These are phyloP conservation scores for Monosporascus sp. DNA, from an alignment of 2,329 filamentous ascomycete species.

Conservation along the genomic window DNA sequence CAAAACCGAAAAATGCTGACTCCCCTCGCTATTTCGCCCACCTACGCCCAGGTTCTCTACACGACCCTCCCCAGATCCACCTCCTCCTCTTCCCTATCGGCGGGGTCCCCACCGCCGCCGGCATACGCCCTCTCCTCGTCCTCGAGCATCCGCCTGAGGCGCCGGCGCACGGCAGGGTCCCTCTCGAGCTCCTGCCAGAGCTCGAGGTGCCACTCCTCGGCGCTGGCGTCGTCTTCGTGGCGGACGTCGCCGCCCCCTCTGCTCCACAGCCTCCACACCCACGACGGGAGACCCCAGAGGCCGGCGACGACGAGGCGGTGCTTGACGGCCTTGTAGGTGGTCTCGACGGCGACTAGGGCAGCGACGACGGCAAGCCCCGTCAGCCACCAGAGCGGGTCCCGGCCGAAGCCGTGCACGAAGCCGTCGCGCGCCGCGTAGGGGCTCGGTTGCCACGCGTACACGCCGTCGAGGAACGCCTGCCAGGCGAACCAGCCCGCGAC, in stretches of 20 bases:
- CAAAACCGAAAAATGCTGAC: too few species aligned
- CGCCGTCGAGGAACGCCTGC: slow-evolving; percentile 64
- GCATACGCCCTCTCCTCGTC: slow-evolving; percentile 11
- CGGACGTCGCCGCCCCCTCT: slow-evolving; percentile 10
- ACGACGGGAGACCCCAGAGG: slow-evolving; percentile 20
- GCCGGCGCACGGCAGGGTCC: slow-evolving; percentile 38
- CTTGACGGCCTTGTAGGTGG: slow-evolving; percentile 49
- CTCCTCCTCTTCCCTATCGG: not conserved
- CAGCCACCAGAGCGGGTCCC: slow-evolving; percentile 68
- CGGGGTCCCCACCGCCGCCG: not conserved
- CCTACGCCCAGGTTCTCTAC: too few species aligned
- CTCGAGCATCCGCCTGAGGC: slow-evolving; percentile 30
- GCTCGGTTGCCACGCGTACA: slow-evolving; percentile 48
- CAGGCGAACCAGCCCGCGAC: slow-evolving; percentile 65
- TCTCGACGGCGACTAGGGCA: slow-evolving; percentile 58
- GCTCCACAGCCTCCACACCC: slow-evolving; percentile 42
- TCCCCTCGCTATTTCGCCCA: too few species aligned
- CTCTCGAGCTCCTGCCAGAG: slow-evolving; percentile 56
- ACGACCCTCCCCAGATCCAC: too few species aligned
- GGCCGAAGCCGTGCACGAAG: slow-evolving; percentile 62
- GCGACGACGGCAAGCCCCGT: slow-evolving; percentile 54
- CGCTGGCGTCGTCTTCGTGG: slow-evolving; percentile 19
- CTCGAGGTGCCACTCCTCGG: slow-evolving; percentile 48
- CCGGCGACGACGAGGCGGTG: slow-evolving; percentile 41
- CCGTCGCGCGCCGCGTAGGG: slow-evolving; percentile 65